Evolutionary conservation across 2,329 filamentous ascomycete species (phyloP).

Genomic region (Neopestalotiopsis sp.): DNA sequence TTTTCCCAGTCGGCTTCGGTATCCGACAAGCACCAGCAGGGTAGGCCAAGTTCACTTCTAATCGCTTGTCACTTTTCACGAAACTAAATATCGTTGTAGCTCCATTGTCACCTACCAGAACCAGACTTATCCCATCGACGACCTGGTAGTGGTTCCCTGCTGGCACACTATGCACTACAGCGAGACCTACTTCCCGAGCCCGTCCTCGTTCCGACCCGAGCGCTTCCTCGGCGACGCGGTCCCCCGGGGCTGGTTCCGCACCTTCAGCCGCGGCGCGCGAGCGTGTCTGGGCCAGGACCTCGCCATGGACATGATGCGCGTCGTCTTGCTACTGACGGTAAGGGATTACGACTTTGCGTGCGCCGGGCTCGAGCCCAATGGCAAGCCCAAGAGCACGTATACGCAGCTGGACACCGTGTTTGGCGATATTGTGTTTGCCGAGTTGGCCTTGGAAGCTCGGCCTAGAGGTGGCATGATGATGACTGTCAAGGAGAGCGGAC

Average conservation of each 20-base stretch:
- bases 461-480: conserved; percentile 13
- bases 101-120: conserved; percentile 2
- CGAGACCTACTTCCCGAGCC: conserved; percentile 4
- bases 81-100: not conserved
- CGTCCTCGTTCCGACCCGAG: conserved; percentile 18
- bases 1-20: conserved; percentile 13
- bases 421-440: conserved; percentile 4
- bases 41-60: not conserved
- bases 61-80: not conserved
- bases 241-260: conserved; percentile 21
- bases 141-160: not conserved
- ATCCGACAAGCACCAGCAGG: conserved; percentile 11
- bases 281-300: conserved; percentile 37
- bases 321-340: conserved; percentile 29
- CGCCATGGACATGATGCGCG: conserved; percentile 30
- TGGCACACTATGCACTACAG: conserved; percentile 14
- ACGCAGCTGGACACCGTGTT: conserved; percentile 9
- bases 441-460: not conserved
- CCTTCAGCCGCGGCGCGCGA: conserved; percentile 37
- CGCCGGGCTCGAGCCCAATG: conserved; percentile 1
- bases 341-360: conserved; percentile 28
- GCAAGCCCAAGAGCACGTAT: not conserved
- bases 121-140: conserved; percentile 12
- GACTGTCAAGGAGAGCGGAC: conserved; percentile 17
- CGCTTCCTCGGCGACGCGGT: conserved; percentile 17